Evolutionary conservation across 129 eudicot species (phyloP).

Genomic region (Centaurea solstitialis): DNA sequence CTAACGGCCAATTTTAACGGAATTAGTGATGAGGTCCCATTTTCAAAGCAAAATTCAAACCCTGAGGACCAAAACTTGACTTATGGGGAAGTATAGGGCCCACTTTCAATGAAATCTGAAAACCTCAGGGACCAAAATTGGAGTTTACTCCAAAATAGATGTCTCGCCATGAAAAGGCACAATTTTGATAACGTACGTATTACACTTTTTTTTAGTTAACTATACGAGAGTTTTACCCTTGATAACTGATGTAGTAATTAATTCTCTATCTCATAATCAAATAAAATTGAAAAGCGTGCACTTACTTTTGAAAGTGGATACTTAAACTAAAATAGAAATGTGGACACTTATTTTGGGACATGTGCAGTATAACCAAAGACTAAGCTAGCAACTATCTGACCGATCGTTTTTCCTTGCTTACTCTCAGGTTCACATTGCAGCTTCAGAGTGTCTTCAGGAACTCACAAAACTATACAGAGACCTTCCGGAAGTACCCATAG

Average conservation of each 20-base stretch:
- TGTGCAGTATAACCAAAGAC: background rate
- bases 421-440: slow-evolving; percentile 87
- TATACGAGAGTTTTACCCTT: background rate
- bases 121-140: too few species aligned
- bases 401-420: background rate
- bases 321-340: background rate
- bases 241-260: background rate
- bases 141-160: too few species aligned
- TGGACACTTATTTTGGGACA: background rate
- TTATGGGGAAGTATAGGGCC: too few species aligned
- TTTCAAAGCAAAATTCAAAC: too few species aligned
- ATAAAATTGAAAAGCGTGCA: background rate
- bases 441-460: slow-evolving; percentile 83
- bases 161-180: too few species aligned
- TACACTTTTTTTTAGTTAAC: too few species aligned
- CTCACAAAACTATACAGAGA: slow-evolving; percentile 41
- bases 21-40: too few species aligned
- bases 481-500: slow-evolving; percentile 28
- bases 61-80: too few species aligned
- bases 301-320: background rate
- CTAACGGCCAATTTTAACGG: too few species aligned
- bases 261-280: background rate
- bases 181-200: too few species aligned
- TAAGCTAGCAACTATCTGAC: background rate
- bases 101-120: too few species aligned